Evolutionary conservation across 805 yeast species (phyloP).

Genomic region (Pichia cabralensis): DNA sequence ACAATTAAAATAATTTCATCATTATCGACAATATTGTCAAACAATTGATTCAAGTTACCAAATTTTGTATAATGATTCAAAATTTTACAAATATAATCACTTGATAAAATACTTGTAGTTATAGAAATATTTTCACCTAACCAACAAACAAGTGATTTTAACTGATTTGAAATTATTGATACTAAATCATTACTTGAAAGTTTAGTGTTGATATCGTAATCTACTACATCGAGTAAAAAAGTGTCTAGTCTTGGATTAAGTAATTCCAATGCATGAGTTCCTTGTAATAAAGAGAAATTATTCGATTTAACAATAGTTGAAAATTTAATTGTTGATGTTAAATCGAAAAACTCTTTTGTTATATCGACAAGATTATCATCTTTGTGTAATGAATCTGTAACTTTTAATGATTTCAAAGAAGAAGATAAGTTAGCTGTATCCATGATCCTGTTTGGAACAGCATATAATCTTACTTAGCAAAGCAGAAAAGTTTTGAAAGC

Average conservation of each 20-base stretch:
- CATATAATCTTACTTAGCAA: too few species aligned
- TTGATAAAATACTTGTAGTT: slow-evolving; percentile 69
- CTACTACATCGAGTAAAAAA: slow-evolving; percentile 43
- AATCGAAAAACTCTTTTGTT: slow-evolving; percentile 39
- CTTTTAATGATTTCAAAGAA: too few species aligned
- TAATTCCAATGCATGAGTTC: slow-evolving; percentile 81
- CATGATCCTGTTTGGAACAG: too few species aligned
- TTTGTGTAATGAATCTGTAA: too few species aligned
- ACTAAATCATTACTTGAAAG: slow-evolving; percentile 32
- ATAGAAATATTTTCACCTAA: slow-evolving; percentile 54
- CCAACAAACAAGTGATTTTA: slow-evolving; percentile 60
- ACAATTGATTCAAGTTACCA: neutral
- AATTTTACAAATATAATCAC: slow-evolving; percentile 41
- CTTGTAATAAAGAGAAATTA: slow-evolving; percentile 61
- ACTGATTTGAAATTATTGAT: slow-evolving; percentile 39
- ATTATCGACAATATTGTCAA: neutral
- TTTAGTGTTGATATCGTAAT: slow-evolving; percentile 34
- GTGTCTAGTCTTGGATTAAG: slow-evolving; percentile 69
- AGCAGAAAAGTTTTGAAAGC: too few species aligned
- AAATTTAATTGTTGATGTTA: slow-evolving; percentile 24
- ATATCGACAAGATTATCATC: slow-evolving; percentile 31
- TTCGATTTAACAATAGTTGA: slow-evolving; percentile 52
- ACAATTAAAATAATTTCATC: slow-evolving; percentile 34
- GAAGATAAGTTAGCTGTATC: too few species aligned
- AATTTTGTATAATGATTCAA: slow-evolving; percentile 3